Percentiles rank a stretch among this genome's conserved stretches.
Evolutionary conservation across 1,284 basidiomycete genomes (phyloP).

Genomic region (Gymnopus androsaceus): DNA sequence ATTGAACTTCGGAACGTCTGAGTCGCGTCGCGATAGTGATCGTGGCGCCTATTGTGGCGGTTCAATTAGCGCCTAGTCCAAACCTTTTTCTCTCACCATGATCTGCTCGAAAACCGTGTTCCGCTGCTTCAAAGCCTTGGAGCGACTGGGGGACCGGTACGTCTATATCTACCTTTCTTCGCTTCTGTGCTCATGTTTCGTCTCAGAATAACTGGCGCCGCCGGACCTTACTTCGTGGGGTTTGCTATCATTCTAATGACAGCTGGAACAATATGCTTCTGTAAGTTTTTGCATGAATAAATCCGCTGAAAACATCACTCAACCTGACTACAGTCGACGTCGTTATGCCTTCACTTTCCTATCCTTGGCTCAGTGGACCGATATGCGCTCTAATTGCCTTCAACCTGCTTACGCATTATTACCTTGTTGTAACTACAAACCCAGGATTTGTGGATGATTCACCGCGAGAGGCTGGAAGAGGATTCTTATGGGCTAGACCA

Average conservation of each 20-base stretch:
- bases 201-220: conserved; percentile 85
- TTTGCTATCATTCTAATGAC: conserved; percentile 76
- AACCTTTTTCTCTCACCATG: conserved; percentile 29
- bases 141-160: conserved; percentile 77
- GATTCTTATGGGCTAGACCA: conserved; percentile 58
- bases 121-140: conserved; percentile 82
- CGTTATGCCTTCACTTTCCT: conserved; percentile 57
- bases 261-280: conserved; percentile 76
- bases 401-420: conserved; percentile 85
- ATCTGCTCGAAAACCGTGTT: conserved; percentile 68
- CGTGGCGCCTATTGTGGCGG: no score
- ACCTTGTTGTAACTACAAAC: conserved; percentile 74
- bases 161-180: no score
- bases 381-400: conserved; percentile 73
- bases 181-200: no score
- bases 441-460: conserved; percentile 73
- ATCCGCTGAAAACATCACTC: conserved; percentile 1
- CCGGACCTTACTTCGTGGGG: conserved; percentile 86
- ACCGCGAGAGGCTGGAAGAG: conserved; percentile 38
- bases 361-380: conserved; percentile 59
- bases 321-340: conserved; percentile 63
- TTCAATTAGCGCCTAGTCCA: no score
- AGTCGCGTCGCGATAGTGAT: no score
- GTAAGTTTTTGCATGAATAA: conserved; percentile 49
- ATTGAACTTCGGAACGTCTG: no score